Evolutionary conservation across 805 yeast species (phyloP).

Genomic region (Candida palmyrensis): DNA sequence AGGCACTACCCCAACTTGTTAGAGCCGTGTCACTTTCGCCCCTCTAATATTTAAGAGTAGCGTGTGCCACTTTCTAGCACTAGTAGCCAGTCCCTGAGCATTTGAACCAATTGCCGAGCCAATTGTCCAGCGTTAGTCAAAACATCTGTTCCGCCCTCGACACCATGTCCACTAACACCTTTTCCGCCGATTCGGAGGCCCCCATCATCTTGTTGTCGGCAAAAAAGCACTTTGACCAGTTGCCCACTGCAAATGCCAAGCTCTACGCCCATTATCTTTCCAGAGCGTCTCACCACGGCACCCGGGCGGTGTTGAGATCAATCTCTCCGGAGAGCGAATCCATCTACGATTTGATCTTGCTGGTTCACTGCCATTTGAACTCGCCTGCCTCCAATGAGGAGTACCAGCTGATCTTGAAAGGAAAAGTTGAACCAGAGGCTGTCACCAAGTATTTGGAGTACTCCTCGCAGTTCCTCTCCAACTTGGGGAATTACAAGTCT

Average conservation of each 20-base stretch:
- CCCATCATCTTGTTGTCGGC: slow-evolving; percentile 51
- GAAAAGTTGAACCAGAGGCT: slow-evolving; percentile 8
- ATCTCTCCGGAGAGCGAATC: slow-evolving; percentile 78
- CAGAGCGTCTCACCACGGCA: slow-evolving; percentile 79
- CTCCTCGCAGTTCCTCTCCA: slow-evolving; percentile 69
- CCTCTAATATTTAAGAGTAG: too few relatives aligned
- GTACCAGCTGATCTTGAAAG: slow-evolving; percentile 32
- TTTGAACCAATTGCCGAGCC: too few relatives aligned
- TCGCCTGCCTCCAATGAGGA: slow-evolving; percentile 37
- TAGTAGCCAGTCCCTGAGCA: too few relatives aligned
- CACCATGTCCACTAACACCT: not conserved
- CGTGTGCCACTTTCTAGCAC: too few relatives aligned
- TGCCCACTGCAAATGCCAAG: slow-evolving; percentile 53
- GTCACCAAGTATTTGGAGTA: slow-evolving; percentile 56
- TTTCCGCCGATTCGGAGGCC: slow-evolving; percentile 37
- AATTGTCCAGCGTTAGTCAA: too few relatives aligned
- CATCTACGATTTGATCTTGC: slow-evolving; percentile 65
- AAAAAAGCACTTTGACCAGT: slow-evolving; percentile 59
- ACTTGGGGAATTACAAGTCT: slow-evolving; percentile 76
- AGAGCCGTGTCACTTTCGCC: too few relatives aligned
- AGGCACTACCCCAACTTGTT: too few relatives aligned
- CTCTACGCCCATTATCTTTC: slow-evolving; percentile 78
- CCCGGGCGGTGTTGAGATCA: slow-evolving; percentile 72
- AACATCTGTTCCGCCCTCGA: too few relatives aligned
- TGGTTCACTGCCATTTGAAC: slow-evolving; percentile 46